Percentiles rank a stretch among this genome's conserved stretches.
Evolutionary conservation across 371 early-diverging fungal species (phyloP).

Genomic region (Lichtheimia ornata): DNA sequence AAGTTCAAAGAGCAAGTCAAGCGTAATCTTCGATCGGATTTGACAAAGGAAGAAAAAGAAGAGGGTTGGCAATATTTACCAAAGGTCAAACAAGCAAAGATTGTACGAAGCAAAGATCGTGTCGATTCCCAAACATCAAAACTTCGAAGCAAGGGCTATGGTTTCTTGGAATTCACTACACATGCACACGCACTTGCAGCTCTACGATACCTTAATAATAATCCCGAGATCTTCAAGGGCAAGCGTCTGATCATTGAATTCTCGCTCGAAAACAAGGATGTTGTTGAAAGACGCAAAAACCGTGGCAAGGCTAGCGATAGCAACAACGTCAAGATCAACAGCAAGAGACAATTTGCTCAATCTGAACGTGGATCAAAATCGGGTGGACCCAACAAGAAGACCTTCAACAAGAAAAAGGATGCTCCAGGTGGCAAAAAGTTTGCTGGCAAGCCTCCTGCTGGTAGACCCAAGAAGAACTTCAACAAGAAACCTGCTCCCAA

Average conservation of each 20-base stretch:
- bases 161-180: slow-evolving; percentile 86
- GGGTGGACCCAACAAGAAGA: too few species aligned
- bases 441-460: too few species aligned
- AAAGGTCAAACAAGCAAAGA: slow-evolving; percentile 78
- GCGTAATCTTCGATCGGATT: slow-evolving; percentile 59
- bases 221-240: slow-evolving; percentile 67
- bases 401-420: too few species aligned
- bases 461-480: too few species aligned
- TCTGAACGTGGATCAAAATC: too few species aligned
- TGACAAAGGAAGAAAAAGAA: slow-evolving; percentile 72
- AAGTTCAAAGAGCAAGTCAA: slow-evolving; percentile 86
- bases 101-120: slow-evolving; percentile 78
- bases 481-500: too few species aligned
- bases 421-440: too few species aligned
- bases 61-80: slow-evolving; percentile 77
- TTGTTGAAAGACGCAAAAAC: slow-evolving; percentile 72
- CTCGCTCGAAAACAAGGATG: slow-evolving; percentile 86
- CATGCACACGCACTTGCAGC: slow-evolving; percentile 92
- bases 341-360: background rate
- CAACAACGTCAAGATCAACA: slow-evolving; percentile 2
- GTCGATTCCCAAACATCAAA: slow-evolving; percentile 70
- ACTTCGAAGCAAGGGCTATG: slow-evolving; percentile 84
- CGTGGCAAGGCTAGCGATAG: slow-evolving; percentile 15
- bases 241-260: slow-evolving; percentile 85
- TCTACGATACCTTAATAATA: slow-evolving; percentile 90